A percentile compares a stretch with the other conserved stretches of the same genome.
phyloP scores from a whole-genome alignment of 106 monocot genomes.

The Platanthera zijinensis region DNA sequence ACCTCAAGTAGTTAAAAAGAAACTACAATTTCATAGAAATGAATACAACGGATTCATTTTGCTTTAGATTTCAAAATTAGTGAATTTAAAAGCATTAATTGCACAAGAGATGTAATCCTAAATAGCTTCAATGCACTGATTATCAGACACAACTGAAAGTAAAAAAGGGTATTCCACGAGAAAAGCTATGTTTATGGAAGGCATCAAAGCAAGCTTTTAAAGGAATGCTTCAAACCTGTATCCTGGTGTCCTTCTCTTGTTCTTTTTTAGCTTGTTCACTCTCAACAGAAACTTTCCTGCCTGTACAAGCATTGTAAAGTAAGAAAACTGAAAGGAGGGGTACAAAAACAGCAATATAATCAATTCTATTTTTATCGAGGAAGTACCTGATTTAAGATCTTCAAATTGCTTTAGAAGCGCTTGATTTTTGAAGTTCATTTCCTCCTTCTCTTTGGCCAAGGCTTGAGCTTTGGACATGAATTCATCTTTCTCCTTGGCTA shows the following conservation, averaged over 20 bases:
- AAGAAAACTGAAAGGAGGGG: no score
- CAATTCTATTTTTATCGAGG: neutral
- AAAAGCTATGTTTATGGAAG: neutral
- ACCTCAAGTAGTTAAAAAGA: neutral
- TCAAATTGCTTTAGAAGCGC: constrained; percentile 71
- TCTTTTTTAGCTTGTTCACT: constrained; percentile 56
- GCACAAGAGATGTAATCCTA: neutral
- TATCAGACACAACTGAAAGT: neutral
- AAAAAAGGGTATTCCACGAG: neutral
- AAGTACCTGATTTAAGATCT: constrained; percentile 63
- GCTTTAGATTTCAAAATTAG: neutral
- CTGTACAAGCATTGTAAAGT: constrained; percentile 29
- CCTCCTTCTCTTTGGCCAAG: constrained; percentile 63
- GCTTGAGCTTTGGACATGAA: constrained; percentile 7
- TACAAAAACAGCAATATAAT: constrained; percentile 6
- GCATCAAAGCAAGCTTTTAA: neutral
- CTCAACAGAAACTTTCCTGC: constrained; percentile 36
- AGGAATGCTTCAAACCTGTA: constrained; percentile 45
- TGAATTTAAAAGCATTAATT: neutral
- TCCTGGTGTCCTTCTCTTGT: constrained; percentile 83
- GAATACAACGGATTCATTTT: neutral
- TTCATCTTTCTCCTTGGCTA: constrained; percentile 55
- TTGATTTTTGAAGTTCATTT: constrained; percentile 56
- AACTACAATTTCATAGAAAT: neutral
- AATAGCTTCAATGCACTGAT: neutral